Conservation (phyloP, 2,329 filamentous ascomycete species). For the Diaporthe amygdali region DNA sequence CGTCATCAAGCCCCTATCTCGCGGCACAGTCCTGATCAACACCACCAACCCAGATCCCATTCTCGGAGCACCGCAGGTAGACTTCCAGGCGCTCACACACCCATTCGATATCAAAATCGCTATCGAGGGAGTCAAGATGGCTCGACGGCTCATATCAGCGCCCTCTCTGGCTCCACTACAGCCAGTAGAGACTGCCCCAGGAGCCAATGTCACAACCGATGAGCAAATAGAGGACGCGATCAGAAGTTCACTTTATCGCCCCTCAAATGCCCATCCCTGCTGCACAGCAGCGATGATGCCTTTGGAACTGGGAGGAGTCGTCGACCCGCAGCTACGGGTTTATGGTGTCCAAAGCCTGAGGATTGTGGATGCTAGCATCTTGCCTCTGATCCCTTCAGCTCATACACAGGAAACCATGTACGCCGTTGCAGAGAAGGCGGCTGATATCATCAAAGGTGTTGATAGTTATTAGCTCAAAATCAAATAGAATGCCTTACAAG, state of each 20-base stretch:
- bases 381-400: slow-evolving; percentile 18
- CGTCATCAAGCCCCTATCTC: slow-evolving; percentile 31
- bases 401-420: slow-evolving; percentile 22
- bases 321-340: slow-evolving; percentile 33
- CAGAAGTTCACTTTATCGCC: slow-evolving; percentile 25
- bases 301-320: slow-evolving; percentile 44
- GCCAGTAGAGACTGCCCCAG: slow-evolving; percentile 40
- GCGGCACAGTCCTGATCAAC: slow-evolving; percentile 44
- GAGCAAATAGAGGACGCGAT: slow-evolving; percentile 36
- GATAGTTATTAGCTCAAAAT: background rate
- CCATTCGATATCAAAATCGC: slow-evolving; percentile 43
- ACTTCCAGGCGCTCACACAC: slow-evolving; percentile 44
- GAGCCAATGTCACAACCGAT: slow-evolving; percentile 36
- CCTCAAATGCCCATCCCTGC: slow-evolving; percentile 41
- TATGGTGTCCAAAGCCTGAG: slow-evolving; percentile 17
- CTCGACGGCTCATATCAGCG: slow-evolving; percentile 40
- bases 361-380: slow-evolving; percentile 19
- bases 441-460: slow-evolving; percentile 7
- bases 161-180: slow-evolving; percentile 36
- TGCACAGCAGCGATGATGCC: slow-evolving; percentile 49
- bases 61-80: slow-evolving; percentile 40
- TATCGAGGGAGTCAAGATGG: slow-evolving; percentile 43
- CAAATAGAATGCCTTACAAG: background rate
- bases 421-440: slow-evolving; percentile 22
- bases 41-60: slow-evolving; percentile 39